phyloP scores from a whole-genome alignment of 1,139 yeast genomes.

The Trichomonascaceae sp. region DNA sequence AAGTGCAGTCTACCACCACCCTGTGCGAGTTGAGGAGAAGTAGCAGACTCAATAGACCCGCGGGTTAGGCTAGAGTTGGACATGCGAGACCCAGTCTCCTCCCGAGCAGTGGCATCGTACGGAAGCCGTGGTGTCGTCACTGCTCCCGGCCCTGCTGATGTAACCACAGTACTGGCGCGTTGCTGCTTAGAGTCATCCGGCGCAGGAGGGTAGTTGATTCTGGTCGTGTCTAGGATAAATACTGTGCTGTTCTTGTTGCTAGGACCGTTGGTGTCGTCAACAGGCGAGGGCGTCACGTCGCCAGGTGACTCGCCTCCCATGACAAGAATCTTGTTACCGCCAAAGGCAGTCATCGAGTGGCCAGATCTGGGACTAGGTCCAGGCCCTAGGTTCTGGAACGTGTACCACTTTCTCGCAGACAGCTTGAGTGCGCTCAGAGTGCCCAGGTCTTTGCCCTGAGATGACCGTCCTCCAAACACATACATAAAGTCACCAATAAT shows the following conservation, averaged over 20 bases:
- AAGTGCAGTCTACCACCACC: neutral
- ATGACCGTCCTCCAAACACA: conserved; percentile 82
- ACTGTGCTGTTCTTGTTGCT: conserved; percentile 13
- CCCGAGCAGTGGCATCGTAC: neutral
- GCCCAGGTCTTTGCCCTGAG: conserved; percentile 57
- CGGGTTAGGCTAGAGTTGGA: neutral
- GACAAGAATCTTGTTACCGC: conserved; percentile 55
- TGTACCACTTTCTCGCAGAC: conserved; percentile 59
- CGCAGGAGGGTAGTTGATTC: conserved; percentile 27
- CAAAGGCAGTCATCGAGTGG: conserved; percentile 74
- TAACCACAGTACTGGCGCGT: neutral
- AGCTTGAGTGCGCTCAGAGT: conserved; percentile 68
- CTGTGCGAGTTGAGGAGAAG: neutral
- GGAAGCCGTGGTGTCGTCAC: neutral
- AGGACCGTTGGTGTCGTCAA: conserved; percentile 4
- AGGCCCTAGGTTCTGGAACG: conserved; percentile 40
- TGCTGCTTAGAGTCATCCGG: neutral
- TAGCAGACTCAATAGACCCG: neutral
- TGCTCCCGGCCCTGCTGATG: no score
- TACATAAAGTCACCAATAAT: conserved; percentile 69
- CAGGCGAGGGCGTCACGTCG: conserved; percentile 15
- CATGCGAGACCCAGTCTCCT: neutral
- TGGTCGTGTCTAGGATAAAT: conserved; percentile 28
- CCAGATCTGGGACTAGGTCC: conserved; percentile 87
- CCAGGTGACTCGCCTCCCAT: conserved; percentile 73